Evolutionary conservation across 2,329 filamentous ascomycete genomes (phyloP).

Genomic region (Beauveria sp.): DNA sequence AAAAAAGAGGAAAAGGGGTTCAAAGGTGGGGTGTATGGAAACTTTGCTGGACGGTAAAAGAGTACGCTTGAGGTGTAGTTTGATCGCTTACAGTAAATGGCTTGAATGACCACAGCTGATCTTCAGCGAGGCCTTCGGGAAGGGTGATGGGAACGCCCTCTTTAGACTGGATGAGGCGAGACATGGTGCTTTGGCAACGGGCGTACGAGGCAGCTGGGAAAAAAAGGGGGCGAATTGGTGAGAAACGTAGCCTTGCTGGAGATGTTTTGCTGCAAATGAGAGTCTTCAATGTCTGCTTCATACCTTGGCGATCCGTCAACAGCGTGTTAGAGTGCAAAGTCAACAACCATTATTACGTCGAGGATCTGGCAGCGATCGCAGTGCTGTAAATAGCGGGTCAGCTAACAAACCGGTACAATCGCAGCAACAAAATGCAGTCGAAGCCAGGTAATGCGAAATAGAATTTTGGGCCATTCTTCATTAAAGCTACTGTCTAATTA

Average conservation of each 20-base stretch:
- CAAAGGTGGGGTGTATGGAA: no score
- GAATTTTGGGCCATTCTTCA: background rate
- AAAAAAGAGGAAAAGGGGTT: no score
- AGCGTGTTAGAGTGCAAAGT: background rate
- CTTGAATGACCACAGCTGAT: constrained; percentile 38
- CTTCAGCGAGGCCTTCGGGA: constrained; percentile 34
- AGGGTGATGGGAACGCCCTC: constrained; percentile 35
- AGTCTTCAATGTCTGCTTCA: background rate
- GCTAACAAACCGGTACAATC: background rate
- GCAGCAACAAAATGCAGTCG: background rate
- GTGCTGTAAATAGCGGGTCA: constrained; percentile 1
- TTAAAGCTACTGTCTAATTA: background rate
- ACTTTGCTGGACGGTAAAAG: background rate
- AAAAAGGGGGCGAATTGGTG: background rate
- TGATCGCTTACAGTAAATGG: constrained; percentile 41
- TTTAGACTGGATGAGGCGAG: constrained; percentile 2
- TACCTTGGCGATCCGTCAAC: background rate
- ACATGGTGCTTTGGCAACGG: background rate
- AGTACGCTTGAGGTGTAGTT: background rate
- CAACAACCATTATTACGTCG: background rate
- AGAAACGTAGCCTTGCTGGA: background rate
- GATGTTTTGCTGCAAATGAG: background rate
- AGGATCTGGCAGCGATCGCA: background rate
- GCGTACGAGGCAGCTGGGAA: background rate
- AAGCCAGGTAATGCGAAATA: background rate